Base-by-base conservation (phyloP, 306 rosid species). In the Dryas octopetala region DNA sequence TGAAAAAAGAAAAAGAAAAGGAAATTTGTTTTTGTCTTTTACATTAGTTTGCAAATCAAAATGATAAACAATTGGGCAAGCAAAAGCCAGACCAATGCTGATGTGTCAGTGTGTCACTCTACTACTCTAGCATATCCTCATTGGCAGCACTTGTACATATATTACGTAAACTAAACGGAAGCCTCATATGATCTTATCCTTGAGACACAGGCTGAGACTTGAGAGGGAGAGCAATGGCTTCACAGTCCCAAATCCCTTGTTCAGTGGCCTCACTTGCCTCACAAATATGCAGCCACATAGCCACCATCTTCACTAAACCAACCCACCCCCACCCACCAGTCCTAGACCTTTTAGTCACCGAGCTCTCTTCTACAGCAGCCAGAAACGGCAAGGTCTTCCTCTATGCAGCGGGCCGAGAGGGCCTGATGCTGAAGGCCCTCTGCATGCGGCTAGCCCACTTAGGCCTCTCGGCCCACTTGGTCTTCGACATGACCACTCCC, bases 401-500 rank as follows among this genome's bases (percentile, higher is more conserved):
- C 60, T 91, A 91, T 69, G 96, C 95, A 12, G 93, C 90, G 32
- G 97, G 98, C 75, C 94, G 97, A 5, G 96, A 94, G 74, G 97
- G 97, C 79, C 85, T 94, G 23, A 94, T 92, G 99, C 83, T 95
- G 5, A 88, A 86, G 70, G 97, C 90, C 62, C 80, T 95, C 12
- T 90, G 96, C 78, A 95, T 95, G 97, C 93, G 97, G 9, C 84
- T 95, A 4, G 81, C 82, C 71, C 97, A 95, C 78, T 79, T 92
- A 49, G 96, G 96, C 78, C 85, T 90, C 76, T 82, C 88, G 0
- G 79, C 97, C 62, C 97, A 95, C 83, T 63, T 85, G 54, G 96
- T 92, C 62, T 89, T 89, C 76, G 97, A 95, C 86, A 86, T 92
- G 96, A 95, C 89, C 46, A 87, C 92, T 8, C 97, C 99, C 0